These are phyloP conservation scores for Boletus bicolor DNA, from an alignment of 768 basidiomycete genomes.

Conservation along the genomic window DNA sequence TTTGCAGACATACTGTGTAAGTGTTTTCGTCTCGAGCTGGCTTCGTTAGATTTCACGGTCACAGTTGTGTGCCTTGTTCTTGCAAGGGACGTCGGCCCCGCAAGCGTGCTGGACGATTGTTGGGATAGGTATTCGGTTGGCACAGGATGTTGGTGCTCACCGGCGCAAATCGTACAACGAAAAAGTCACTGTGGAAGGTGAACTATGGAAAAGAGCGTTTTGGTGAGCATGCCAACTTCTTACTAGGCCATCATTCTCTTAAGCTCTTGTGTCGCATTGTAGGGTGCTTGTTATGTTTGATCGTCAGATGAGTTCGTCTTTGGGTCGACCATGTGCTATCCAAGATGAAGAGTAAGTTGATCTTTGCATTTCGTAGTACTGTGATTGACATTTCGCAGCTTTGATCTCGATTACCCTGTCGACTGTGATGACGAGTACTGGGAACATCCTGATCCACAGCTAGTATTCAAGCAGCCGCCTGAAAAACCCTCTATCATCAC, in stretches of 20 bases:
- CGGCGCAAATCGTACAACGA: constrained; percentile 33
- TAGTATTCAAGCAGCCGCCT: constrained; percentile 60
- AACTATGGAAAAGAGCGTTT: constrained; percentile 58
- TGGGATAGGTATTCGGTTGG: constrained; percentile 56
- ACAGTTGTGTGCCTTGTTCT: constrained; percentile 52
- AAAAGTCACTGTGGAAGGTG: constrained; percentile 45
- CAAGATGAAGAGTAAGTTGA: constrained; percentile 65
- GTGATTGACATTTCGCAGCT: constrained; percentile 35
- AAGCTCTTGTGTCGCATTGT: background rate
- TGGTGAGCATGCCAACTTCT: constrained; percentile 29
- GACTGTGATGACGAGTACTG: constrained; percentile 72
- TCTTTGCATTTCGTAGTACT: background rate
- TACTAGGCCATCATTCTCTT: background rate
- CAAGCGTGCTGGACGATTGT: constrained; percentile 67
- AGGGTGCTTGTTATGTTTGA: constrained; percentile 34
- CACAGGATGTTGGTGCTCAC: constrained; percentile 60
- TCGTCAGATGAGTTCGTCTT: constrained; percentile 39
- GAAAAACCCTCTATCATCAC: constrained; percentile 54
- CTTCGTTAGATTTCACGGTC: background rate
- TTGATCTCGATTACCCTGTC: constrained; percentile 58
- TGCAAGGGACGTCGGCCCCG: constrained; percentile 56
- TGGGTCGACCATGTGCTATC: constrained; percentile 65
- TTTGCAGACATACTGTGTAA: constrained; percentile 63
- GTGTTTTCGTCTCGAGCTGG: constrained; percentile 20
- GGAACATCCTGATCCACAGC: constrained; percentile 46